Evolutionary conservation across 192 early-diverging fungal genomes (phyloP), one percentile per base, ranked within the genome.

Genomic region (Linnemannia exigua): DNA sequence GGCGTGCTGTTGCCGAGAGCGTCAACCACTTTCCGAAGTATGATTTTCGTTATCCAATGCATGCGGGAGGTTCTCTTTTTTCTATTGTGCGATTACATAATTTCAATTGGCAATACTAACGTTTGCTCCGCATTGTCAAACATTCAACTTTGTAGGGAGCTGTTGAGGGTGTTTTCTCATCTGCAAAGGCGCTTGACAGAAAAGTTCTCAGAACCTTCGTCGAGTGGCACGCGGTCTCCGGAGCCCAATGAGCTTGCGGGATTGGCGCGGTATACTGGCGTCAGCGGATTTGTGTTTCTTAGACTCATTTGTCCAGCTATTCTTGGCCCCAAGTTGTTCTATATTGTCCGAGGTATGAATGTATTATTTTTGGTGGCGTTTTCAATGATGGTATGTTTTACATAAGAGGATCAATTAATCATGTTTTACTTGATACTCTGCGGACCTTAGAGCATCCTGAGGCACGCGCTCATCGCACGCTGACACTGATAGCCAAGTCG

Each of bases 401-500:
- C 33, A 44, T 44, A 9, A 44, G 41, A 44, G 61, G 25, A 20
- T n/a, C 9, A 15, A 41, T 22, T 2, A 46, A 7, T 37, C 46
- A 66, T 46, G 52, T 58, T n/a, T n/a, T 9, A 8, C 7, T 22
- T 15, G 22, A 12, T 67, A 33, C 33, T 0, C 5, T 63, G 8
- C 11, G 12, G 3, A 47, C 35, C 28, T 50, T 67, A 90, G 89
- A 90, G 76, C 89, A 92, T 37, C 94, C 94, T 4, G 91, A 90
- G 72, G 76, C 89, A 9, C 67, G 87, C 16, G 88, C 91, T 1
- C 88, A 91, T 25, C 90, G 94, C 17, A 93, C 94, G 14, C 87
- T 95, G 54, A 94, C 94, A 33, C 75, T 95, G 69, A 82, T 95
- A 35, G 95, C 95, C 31, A 95, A 95, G 79, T 91, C 91, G n/a